Evolutionary conservation across 2,329 filamentous ascomycete genomes (phyloP), one percentile per base, ranked within the genome.

Genomic region (Furcasterigmium furcatum): DNA sequence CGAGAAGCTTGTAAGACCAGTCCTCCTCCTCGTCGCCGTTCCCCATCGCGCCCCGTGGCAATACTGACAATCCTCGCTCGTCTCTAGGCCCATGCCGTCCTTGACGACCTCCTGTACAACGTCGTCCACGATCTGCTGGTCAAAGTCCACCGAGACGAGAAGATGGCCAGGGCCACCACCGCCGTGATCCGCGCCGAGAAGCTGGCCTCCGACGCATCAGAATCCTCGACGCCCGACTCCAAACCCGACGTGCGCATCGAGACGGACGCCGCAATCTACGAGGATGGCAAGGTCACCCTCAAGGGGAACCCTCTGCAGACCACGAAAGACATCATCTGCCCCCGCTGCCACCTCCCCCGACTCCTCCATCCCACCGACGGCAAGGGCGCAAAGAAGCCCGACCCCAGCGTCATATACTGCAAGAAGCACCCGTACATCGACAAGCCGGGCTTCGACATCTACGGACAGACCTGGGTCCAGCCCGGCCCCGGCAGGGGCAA

Each of bases 381-480:
- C 55, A 84, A 80, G 56, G 84, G 85, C 38, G 76, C 83, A 12
- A 70, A 69, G 57, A 82, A 81, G 58, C 83, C 83, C 36, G 80
- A 85, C 47, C 86, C 86, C 1, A 73, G 76, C 52, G 72, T 84
- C 54, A 80, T 85, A 54, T 91, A 91, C 72, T 92, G 88, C 76
- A 88, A 88, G 65, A 83, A 84, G 53, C 82, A 86, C 49, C 87
- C 87, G 1, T 91, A 86, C 71, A 87, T 89, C 49, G 81, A 88
- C 54, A 84, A 87, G 61, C 74, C 82, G 3, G 86, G 86, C 49
- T 87, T 84, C 67, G 87, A 92, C 64, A 88, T 91, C 52, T 91
- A 91, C 64, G 87, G 86, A 42, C 88, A 91, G 65, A 88, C 85
- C 22, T 91, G 88, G 77, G 84, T 88, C 13, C 83, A 82, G 16